Conservation (phyloP, 305 asterid genomes). For the Fraxinus platypoda region DNA sequence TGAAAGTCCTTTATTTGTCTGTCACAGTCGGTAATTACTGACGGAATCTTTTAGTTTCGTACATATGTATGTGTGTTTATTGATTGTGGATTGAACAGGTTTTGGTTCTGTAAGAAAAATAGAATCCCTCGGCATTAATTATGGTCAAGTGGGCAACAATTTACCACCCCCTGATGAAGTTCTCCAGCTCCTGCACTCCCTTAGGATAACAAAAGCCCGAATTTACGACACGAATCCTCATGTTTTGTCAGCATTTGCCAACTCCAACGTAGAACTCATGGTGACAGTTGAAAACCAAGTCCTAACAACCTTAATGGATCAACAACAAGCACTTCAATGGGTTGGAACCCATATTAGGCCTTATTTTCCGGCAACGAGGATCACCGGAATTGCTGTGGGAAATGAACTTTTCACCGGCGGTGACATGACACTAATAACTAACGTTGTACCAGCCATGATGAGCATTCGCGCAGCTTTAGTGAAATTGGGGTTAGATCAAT, state of each 20-base stretch:
- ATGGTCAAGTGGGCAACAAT: slow-evolving; percentile 90
- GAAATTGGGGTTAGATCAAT: slow-evolving; percentile 43
- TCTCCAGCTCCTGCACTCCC: slow-evolving; percentile 56
- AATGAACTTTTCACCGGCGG: slow-evolving; percentile 73
- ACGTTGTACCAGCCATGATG: slow-evolving; percentile 77
- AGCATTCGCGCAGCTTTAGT: slow-evolving; percentile 65
- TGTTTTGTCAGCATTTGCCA: slow-evolving; percentile 59
- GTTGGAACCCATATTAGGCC: slow-evolving; percentile 56
- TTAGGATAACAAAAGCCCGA: slow-evolving; percentile 58
- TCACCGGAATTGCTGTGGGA: slow-evolving; percentile 79
- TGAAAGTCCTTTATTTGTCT: background rate
- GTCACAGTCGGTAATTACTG: background rate
- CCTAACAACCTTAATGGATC: slow-evolving; percentile 51
- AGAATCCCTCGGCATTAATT: slow-evolving; percentile 75
- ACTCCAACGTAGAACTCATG: slow-evolving; percentile 62
- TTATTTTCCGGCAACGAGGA: slow-evolving; percentile 61
- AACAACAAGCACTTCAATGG: slow-evolving; percentile 70
- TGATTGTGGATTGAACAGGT: slow-evolving; percentile 28
- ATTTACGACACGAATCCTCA: slow-evolving; percentile 86
- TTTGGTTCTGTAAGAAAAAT: slow-evolving; percentile 33
- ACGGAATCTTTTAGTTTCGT: background rate
- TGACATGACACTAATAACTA: slow-evolving; percentile 45
- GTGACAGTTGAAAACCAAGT: slow-evolving; percentile 71
- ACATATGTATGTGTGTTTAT: background rate
- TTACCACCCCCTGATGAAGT: slow-evolving; percentile 69